Percentiles rank a stretch among this genome's conserved stretches.
Evolutionary conservation across 176 grass and related monocot genomes (phyloP).

Genomic region (Bolboschoenus planiculmis): DNA sequence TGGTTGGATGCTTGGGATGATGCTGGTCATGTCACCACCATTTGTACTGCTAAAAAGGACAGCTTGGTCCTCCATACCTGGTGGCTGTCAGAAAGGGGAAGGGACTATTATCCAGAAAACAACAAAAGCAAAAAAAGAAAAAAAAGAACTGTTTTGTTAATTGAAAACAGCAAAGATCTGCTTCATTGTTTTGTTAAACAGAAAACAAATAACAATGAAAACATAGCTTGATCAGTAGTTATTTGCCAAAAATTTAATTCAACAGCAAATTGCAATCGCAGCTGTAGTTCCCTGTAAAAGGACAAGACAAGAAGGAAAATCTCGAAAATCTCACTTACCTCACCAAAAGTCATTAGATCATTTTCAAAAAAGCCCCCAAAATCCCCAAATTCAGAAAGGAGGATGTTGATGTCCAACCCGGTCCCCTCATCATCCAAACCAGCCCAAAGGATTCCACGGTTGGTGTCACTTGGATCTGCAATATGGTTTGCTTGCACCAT

Average conservation of each 20-base stretch:
- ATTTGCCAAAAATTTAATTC: not conserved
- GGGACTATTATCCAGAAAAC: conserved; percentile 20
- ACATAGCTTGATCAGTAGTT: not conserved
- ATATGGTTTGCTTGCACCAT: conserved; percentile 35
- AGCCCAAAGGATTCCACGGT: conserved; percentile 50
- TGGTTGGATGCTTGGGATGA: conserved; percentile 60
- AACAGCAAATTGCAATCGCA: not conserved
- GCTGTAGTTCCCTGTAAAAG: not conserved
- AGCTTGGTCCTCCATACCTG: conserved; percentile 84
- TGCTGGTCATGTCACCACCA: conserved; percentile 50
- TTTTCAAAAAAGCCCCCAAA: conserved; percentile 88
- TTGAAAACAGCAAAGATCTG: not conserved
- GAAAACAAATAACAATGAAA: not conserved
- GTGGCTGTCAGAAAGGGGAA: conserved; percentile 52
- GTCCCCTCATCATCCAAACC: conserved; percentile 67
- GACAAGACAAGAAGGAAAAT: conserved; percentile 16
- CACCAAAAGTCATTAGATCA: conserved; percentile 71
- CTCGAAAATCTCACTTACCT: conserved; percentile 48
- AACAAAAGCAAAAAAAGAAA: conserved; percentile 1
- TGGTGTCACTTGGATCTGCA: conserved; percentile 29
- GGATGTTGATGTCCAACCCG: conserved; percentile 70
- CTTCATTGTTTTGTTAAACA: not conserved
- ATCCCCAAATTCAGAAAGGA: conserved; percentile 90
- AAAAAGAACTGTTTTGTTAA: not conserved
- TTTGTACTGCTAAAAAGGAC: conserved; percentile 39